Evolutionary conservation across 108 stramenopile species (phyloP), one percentile per base, ranked within the genome.

Genomic region (Fragilariopsis cylindrus): DNA sequence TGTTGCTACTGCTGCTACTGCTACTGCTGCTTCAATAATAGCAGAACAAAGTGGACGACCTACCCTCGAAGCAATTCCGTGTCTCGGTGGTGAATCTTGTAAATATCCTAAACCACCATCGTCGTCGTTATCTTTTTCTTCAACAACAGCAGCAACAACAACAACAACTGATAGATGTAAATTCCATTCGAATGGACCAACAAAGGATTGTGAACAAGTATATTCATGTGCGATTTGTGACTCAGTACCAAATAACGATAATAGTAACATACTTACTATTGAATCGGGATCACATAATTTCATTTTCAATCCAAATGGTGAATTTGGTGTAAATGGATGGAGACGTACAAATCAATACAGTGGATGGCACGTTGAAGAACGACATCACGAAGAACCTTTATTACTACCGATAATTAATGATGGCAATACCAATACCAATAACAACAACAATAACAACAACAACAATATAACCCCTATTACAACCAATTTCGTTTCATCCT

Each of bases 401-500:
- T 30, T 30, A 30, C 30, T 30, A 30, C 30, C 30, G 30, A 30
- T 30, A 30, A 30, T 30, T 0, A 30, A 30, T 30, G 30, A 30
- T 30, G 30, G 1, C 30, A 30, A 2, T 30, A 30, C 30, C 30
- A 30, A 30, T 30, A 21, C 21, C 21, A 21, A 21, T 1, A 21
- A 1, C 21, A 21, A 21, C 1, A 21, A 21, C 21, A 30, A 30
- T 30, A 30, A 30, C 30, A 30, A 21, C 1, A 21, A 41, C 84
- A 78, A 45, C 64, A 80, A 21, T 78, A 82, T 78, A 2, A 57
- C 52, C 12, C 49, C 53, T 4, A 83, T 80, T 5, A 69, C 74
- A 0, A 85, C 83, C 63, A 87, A 87, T 49, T 90, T 88, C 77
- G 89, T 88, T 9, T 84, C 83, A 15, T 73, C 81, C 21, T 90